Evolutionary conservation across 2,329 filamentous ascomycete genomes (phyloP), one percentile per base, ranked within the genome.

Genomic region (Macrophomina tecta): DNA sequence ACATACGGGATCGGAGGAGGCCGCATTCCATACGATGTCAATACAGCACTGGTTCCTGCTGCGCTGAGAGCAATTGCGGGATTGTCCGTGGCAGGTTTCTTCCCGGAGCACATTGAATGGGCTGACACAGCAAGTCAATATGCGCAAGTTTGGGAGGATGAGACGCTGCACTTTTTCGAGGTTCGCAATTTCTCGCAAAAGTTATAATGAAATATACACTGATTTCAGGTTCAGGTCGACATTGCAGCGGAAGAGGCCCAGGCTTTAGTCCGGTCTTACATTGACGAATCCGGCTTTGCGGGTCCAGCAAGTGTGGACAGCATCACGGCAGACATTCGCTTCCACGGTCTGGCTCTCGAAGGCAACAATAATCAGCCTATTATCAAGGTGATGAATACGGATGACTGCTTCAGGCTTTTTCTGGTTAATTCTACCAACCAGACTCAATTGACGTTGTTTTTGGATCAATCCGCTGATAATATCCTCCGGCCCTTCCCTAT

Each of bases 11-110:
- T 90, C 14, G 88, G 86, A 1, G 86, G 86, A 40, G 88, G 86
- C 1, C 82, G 85, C 0, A 86, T 89, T n/a, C 87, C 88, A 0
- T 90, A 87, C 72, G 84, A 90, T 68, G 87, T 90, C 30, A 90
- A 90, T 70, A 86, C 86, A 0, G 88, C 86, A 0, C 79, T 90
- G 0, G 85, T 85, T 0, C 88, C 89, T 0, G 87, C 88, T 1
- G 87, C 85, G 1, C 80, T 90, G 0, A 81, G 85, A 11, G 83
- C 87, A 1, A 88, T 90, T 45, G 82, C 84, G 2, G 78, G 80
- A 0, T 77, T 90, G 1, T 78, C 86, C 2, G 74, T 75, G 0
- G 76, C 80, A 0, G 84, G 83, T 1, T 81, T 88, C 69, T 89
- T 86, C 68, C 76, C 84, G 0, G 73, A 80, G 2, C 80, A 84